phyloP scores from a whole-genome alignment of 345 rosid genomes.

The Salix exigua region DNA sequence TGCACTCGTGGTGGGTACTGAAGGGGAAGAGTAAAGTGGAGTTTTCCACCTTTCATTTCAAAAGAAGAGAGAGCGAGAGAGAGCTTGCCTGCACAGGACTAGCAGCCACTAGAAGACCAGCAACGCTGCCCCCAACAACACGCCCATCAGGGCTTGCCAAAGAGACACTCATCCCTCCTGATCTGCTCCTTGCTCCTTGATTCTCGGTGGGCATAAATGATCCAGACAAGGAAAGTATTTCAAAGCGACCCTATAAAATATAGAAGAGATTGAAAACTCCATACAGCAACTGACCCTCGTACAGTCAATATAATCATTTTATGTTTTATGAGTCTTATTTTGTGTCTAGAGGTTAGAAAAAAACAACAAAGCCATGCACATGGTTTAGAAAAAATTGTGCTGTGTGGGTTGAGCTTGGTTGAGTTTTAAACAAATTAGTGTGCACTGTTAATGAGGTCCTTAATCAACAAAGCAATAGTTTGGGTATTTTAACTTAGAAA shows the following conservation, averaged over 20 bases:
- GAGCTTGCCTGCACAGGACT: slow-evolving; percentile 73
- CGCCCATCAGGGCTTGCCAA: slow-evolving; percentile 94
- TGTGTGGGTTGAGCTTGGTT: not conserved
- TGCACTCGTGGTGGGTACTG: not conserved
- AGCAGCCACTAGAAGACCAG: slow-evolving; percentile 90
- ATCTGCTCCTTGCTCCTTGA: slow-evolving; percentile 81
- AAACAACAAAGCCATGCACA: no score
- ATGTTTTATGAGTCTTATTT: not conserved
- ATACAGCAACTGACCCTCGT: not conserved
- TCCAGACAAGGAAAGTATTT: slow-evolving; percentile 88
- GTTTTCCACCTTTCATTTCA: not conserved
- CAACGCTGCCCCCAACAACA: slow-evolving; percentile 88
- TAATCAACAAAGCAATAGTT: not conserved
- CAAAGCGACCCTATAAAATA: slow-evolving; percentile 79
- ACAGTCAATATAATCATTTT: not conserved
- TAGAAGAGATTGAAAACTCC: not conserved
- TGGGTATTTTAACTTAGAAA: no score
- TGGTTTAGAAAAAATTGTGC: not conserved
- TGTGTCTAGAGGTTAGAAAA: no score
- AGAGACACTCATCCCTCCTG: slow-evolving; percentile 97
- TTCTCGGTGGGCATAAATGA: slow-evolving; percentile 92
- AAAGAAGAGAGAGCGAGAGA: slow-evolving; percentile 11
- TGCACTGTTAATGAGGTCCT: not conserved
- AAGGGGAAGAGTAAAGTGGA: not conserved
- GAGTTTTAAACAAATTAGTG: not conserved